These are phyloP conservation scores for Halophytophthora batemanensis DNA, from an alignment of 352 stramenopile genomes.

Conservation along the genomic window DNA sequence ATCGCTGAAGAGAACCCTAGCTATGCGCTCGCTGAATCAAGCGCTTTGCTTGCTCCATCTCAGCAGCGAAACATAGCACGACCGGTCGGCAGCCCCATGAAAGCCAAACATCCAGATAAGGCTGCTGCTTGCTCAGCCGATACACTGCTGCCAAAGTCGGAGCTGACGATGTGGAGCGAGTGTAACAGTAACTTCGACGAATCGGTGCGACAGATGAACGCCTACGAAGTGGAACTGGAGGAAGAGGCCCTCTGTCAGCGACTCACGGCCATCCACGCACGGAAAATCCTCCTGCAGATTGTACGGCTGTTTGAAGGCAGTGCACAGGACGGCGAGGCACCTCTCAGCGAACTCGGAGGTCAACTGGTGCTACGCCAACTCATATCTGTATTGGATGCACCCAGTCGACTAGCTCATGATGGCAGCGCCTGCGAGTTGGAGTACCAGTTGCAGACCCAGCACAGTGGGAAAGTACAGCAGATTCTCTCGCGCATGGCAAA, in stretches of 20 bases:
- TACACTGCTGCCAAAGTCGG: constrained; percentile 19
- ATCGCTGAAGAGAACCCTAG: constrained; percentile 78
- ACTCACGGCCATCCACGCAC: constrained; percentile 58
- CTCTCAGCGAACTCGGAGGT: constrained; percentile 56
- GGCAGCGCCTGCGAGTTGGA: constrained; percentile 15
- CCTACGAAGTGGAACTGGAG: constrained; percentile 64
- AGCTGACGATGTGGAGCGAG: constrained; percentile 64
- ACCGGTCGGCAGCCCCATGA: constrained; percentile 41
- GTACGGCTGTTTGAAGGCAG: constrained; percentile 45
- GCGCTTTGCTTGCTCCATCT: constrained; percentile 19
- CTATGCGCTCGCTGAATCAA: constrained; percentile 68
- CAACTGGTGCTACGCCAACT: constrained; percentile 67
- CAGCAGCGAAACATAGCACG: constrained; percentile 16
- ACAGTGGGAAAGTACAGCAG: constrained; percentile 46
- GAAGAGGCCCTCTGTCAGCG: constrained; percentile 55
- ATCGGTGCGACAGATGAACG: constrained; percentile 49
- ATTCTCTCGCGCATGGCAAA: constrained; percentile 55
- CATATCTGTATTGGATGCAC: constrained; percentile 43
- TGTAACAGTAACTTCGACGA: constrained; percentile 66
- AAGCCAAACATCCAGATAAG: constrained; percentile 33
- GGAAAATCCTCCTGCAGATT: constrained; percentile 65
- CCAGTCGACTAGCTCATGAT: constrained; percentile 5
- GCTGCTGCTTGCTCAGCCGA: constrained; percentile 8
- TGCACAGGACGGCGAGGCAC: constrained; percentile 22
- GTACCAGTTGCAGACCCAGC: constrained; percentile 19